A percentile compares a stretch with the other conserved stretches of the same genome.
Evolutionary conservation across 2,329 filamentous ascomycete species (phyloP).

Genomic region (Stemphylium beticola): DNA sequence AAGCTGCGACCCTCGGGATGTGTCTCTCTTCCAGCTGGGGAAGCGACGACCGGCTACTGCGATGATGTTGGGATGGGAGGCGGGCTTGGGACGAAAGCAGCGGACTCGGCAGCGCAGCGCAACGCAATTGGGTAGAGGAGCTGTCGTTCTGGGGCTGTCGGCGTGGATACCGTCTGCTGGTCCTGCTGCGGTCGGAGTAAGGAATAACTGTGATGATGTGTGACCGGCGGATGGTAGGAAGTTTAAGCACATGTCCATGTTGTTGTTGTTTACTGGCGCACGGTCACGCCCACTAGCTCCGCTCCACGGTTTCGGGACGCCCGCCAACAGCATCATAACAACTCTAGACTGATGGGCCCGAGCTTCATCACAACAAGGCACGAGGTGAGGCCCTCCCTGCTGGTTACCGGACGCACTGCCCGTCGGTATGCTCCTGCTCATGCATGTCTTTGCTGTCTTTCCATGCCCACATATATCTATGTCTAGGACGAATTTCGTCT

Average conservation of each 20-base stretch:
- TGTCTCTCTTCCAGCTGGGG: conserved; percentile 11
- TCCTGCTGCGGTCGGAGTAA: conserved; percentile 28
- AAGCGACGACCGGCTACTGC: conserved; percentile 17
- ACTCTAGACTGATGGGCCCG: conserved; percentile 28
- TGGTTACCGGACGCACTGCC: conserved; percentile 4
- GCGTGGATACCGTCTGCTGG: conserved; percentile 27
- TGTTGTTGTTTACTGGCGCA: conserved; percentile 34
- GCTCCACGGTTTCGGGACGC: conserved; percentile 30
- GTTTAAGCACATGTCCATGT: conserved; percentile 32
- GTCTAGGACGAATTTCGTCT: conserved; percentile 6
- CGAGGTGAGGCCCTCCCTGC: conserved; percentile 15
- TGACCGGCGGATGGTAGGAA: conserved; percentile 36
- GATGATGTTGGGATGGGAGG: conserved; percentile 12
- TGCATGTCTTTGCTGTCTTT: conserved; percentile 1
- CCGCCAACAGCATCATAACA: conserved; percentile 34
- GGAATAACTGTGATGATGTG: conserved; percentile 49
- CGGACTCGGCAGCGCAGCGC: conserved; percentile 21
- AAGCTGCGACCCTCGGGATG: conserved; percentile 21
- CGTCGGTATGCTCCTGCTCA: conserved; percentile 10
- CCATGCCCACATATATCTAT: background rate
- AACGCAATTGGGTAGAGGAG: conserved; percentile 9
- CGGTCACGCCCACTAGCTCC: conserved; percentile 23
- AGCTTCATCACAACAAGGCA: conserved; percentile 24
- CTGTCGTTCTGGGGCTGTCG: conserved; percentile 24
- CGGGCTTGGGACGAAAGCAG: conserved; percentile 27